phyloP scores from a whole-genome alignment of 2,329 filamentous ascomycete species.

The Tolypocladium ovalisporum region DNA sequence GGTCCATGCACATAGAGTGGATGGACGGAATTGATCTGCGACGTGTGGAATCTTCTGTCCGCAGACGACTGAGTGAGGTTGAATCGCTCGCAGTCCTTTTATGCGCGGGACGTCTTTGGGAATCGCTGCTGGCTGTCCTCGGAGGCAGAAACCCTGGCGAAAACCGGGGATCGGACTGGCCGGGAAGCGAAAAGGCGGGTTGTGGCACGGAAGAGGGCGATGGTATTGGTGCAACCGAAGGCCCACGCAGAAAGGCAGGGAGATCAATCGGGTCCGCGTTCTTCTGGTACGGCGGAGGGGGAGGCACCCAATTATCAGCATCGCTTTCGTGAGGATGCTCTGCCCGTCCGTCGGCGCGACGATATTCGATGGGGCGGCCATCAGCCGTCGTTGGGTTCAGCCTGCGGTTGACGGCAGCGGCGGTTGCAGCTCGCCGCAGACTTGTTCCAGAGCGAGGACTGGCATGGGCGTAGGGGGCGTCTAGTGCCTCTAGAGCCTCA shows the following conservation, averaged over 20 bases:
- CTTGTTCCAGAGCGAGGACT: conserved; percentile 61
- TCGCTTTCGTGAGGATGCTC: conserved; percentile 79
- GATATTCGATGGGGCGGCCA: conserved; percentile 47
- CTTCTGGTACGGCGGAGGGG: conserved; percentile 68
- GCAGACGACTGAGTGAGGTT: conserved; percentile 14
- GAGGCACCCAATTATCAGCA: conserved; percentile 80
- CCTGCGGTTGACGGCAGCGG: conserved; percentile 62
- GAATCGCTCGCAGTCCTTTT: conserved; percentile 26
- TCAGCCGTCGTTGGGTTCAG: conserved; percentile 49
- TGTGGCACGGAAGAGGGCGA: conserved; percentile 13
- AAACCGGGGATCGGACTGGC: neutral
- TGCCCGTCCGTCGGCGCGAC: conserved; percentile 56
- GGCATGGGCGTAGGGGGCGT: conserved; percentile 62
- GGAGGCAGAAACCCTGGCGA: neutral
- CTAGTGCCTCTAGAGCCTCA: conserved; percentile 51
- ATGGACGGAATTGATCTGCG: conserved; percentile 21
- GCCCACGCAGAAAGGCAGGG: conserved; percentile 44
- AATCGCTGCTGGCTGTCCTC: conserved; percentile 1
- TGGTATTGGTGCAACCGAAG: conserved; percentile 26
- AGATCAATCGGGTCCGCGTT: conserved; percentile 51
- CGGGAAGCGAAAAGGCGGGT: conserved; percentile 2
- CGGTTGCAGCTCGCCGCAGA: conserved; percentile 61
- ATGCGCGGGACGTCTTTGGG: conserved; percentile 12
- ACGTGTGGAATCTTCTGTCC: conserved; percentile 13
- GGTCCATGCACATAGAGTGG: conserved; percentile 11